Conservation (phyloP, 768 basidiomycete species). For the Lentinus tigrinus region DNA sequence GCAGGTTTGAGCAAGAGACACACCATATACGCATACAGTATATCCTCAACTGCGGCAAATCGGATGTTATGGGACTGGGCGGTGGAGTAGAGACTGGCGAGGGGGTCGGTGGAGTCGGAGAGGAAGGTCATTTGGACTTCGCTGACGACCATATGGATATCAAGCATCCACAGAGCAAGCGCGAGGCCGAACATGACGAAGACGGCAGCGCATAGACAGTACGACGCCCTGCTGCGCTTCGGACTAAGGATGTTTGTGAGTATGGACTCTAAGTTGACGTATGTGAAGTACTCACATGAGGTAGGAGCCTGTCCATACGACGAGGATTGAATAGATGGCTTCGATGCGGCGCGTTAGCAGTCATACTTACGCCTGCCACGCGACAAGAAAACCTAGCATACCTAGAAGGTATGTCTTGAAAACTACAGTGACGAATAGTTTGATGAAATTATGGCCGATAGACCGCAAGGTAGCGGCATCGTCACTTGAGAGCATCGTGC, state of each 20-base stretch:
- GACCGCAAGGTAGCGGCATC: too few species aligned
- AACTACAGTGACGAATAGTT: too few species aligned
- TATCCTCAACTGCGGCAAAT: slow-evolving; percentile 8
- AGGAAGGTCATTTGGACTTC: slow-evolving; percentile 12
- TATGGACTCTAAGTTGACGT: too few species aligned
- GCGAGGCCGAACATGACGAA: slow-evolving; percentile 12
- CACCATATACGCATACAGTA: slow-evolving; percentile 23
- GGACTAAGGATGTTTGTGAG: background rate
- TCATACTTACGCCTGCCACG: too few species aligned
- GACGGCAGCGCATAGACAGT: background rate
- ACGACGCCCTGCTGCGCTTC: background rate
- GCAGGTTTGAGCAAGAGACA: background rate
- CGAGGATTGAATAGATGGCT: too few species aligned
- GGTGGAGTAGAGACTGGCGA: slow-evolving; percentile 2
- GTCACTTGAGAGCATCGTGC: too few species aligned
- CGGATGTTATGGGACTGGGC: slow-evolving; percentile 1
- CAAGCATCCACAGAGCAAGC: slow-evolving; percentile 20
- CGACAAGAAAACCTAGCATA: too few species aligned
- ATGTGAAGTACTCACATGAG: too few species aligned
- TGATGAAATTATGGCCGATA: too few species aligned
- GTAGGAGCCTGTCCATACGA: too few species aligned
- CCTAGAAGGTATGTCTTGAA: too few species aligned
- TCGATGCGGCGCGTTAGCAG: too few species aligned
- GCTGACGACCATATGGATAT: slow-evolving; percentile 18
- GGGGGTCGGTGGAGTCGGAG: slow-evolving; percentile 1